Evolutionary conservation across 805 yeast species (phyloP).

Genomic region (Candida peoriensis): DNA sequence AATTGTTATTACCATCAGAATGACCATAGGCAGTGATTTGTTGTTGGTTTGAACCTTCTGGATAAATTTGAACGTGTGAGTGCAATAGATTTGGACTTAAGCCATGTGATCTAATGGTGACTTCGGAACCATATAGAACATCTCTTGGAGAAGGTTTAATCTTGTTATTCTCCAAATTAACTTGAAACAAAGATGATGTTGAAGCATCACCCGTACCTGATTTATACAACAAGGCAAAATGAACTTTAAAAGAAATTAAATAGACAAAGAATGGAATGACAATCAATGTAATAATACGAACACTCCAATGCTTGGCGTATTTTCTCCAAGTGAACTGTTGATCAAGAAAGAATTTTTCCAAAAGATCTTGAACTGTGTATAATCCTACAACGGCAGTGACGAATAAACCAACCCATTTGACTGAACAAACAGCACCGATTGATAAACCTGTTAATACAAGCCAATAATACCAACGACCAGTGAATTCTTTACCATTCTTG

Average conservation of each 20-base stretch:
- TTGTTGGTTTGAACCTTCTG: constrained; percentile 73
- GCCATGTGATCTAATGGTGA: constrained; percentile 58
- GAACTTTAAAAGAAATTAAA: constrained; percentile 69
- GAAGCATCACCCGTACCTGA: constrained; percentile 94
- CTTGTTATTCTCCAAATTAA: constrained; percentile 66
- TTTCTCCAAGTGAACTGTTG: constrained; percentile 22
- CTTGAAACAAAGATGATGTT: constrained; percentile 86
- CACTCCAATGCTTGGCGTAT: constrained; percentile 64
- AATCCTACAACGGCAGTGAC: constrained; percentile 57
- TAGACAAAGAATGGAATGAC: constrained; percentile 68
- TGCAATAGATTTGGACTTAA: constrained; percentile 73
- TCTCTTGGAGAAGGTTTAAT: constrained; percentile 67
- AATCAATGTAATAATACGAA: constrained; percentile 62
- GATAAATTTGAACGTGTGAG: constrained; percentile 74
- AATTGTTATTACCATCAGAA: constrained; percentile 69
- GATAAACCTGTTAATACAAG: constrained; percentile 56
- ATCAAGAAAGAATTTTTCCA: constrained; percentile 37
- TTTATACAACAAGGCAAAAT: constrained; percentile 67
- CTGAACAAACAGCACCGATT: constrained; percentile 79
- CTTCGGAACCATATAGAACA: constrained; percentile 48
- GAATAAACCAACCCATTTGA: constrained; percentile 81
- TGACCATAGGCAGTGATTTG: constrained; percentile 77
- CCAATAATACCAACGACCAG: constrained; percentile 46
- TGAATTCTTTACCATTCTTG: constrained; percentile 30
- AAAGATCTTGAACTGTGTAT: constrained; percentile 50